phyloP scores from a whole-genome alignment of 495 filamentous ascomycete species.

The Darksidea phi region DNA sequence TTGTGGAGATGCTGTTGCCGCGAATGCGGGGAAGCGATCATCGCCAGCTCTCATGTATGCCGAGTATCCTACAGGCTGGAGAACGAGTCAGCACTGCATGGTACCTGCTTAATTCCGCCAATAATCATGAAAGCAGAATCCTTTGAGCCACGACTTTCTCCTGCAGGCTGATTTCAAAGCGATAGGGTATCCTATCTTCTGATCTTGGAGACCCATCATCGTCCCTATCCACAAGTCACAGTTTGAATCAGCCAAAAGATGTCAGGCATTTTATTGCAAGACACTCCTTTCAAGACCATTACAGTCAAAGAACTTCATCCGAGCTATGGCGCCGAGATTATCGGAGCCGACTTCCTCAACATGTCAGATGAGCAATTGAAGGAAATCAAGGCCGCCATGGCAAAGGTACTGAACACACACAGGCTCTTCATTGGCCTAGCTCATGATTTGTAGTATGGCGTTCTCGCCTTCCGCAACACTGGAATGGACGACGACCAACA shows the following conservation, averaged over 20 bases:
- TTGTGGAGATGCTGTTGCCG: constrained; percentile 4
- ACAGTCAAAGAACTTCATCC: constrained; percentile 51
- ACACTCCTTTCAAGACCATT: constrained; percentile 39
- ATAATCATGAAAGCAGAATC: not conserved
- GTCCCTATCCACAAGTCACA: too few relatives aligned
- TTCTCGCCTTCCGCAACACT: constrained; percentile 56
- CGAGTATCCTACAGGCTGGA: not conserved
- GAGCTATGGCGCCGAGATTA: constrained; percentile 56
- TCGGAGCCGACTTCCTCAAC: constrained; percentile 52
- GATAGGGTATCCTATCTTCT: too few relatives aligned
- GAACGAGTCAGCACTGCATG: not conserved
- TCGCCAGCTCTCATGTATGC: too few relatives aligned
- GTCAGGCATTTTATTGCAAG: constrained; percentile 29
- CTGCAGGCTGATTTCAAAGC: too few relatives aligned
- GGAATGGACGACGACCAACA: constrained; percentile 54
- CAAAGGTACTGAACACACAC: constrained; percentile 44
- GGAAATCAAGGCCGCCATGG: constrained; percentile 51
- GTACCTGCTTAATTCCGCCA: not conserved
- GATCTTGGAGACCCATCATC: too few relatives aligned
- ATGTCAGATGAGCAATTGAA: constrained; percentile 49
- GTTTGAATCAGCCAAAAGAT: constrained; percentile 16
- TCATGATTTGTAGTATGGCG: constrained; percentile 51
- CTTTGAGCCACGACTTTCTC: not conserved
- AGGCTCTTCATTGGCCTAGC: not conserved
- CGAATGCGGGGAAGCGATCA: constrained; percentile 9